phyloP scores from a whole-genome alignment of 495 filamentous ascomycete genomes.

The Aspergillus nidulans region DNA sequence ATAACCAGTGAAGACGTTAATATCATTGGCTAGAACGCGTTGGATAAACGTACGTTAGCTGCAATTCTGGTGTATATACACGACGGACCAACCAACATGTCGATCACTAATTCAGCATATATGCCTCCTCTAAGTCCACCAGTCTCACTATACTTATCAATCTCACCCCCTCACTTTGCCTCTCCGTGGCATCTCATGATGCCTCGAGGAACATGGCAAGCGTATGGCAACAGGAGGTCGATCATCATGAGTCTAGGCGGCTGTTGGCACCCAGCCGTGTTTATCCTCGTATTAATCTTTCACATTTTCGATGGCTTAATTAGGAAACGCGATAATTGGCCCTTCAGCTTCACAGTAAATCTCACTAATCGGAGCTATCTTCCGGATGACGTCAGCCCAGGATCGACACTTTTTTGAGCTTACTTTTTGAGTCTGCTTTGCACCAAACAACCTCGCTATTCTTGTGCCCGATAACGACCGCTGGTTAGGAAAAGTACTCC shows the following conservation, averaged over 20 bases:
- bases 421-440: background rate
- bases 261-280: background rate
- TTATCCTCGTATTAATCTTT: background rate
- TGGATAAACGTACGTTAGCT: background rate
- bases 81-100: background rate
- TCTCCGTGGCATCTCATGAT: background rate
- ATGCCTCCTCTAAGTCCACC: background rate
- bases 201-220: background rate
- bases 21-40: background rate
- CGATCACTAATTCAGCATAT: conserved; percentile 4
- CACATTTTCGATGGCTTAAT: background rate
- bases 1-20: background rate
- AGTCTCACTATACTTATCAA: too few species aligned
- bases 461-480: background rate
- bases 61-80: background rate
- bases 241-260: background rate
- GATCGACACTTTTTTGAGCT: conserved; percentile 15
- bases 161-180: background rate
- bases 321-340: background rate
- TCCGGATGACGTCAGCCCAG: conserved; percentile 21
- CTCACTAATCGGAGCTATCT: background rate
- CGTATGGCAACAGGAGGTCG: background rate
- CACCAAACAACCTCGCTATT: background rate
- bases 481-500: background rate
- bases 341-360: background rate